Percentiles rank a stretch among this genome's conserved stretches.
Evolutionary conservation across 805 yeast genomes (phyloP).

Genomic region (Yamadazyma insecticola): DNA sequence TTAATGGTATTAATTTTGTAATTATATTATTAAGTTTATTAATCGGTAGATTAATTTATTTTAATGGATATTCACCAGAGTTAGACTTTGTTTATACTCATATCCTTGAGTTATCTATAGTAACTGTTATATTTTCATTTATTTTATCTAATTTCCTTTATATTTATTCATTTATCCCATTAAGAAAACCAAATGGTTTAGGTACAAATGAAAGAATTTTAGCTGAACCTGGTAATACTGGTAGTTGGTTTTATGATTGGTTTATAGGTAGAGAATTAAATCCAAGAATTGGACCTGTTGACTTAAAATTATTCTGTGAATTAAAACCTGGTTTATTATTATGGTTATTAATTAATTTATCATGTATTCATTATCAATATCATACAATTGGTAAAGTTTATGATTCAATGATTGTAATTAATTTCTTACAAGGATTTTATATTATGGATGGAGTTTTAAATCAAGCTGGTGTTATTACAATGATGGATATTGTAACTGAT

Average conservation of each 20-base stretch:
- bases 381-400: constrained; percentile 51
- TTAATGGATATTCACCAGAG: constrained; percentile 57
- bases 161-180: constrained; percentile 60
- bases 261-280: constrained; percentile 95
- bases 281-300: constrained; percentile 82
- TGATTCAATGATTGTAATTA: constrained; percentile 70
- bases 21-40: constrained; percentile 35
- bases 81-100: constrained; percentile 70
- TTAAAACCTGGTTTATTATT: constrained; percentile 89
- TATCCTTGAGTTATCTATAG: constrained; percentile 58
- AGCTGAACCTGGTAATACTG: constrained; percentile 84
- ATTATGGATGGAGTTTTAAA: constrained; percentile 88
- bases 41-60: constrained; percentile 50
- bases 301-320: constrained; percentile 88
- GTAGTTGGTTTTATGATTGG: constrained; percentile 79
- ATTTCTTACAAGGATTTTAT: constrained; percentile 70
- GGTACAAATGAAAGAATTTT: constrained; percentile 65
- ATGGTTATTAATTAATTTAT: constrained; percentile 74
- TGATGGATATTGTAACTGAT: constrained; percentile 96
- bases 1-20: constrained; percentile 70
- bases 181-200: constrained; percentile 43
- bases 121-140: constrained; percentile 61
- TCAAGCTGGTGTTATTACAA: constrained; percentile 83
- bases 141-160: constrained; percentile 63
- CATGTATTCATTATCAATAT: constrained; percentile 82